A percentile compares a stretch with the other conserved stretches of the same genome.
These are phyloP conservation scores for Agaricus sinodeliciosus DNA, from an alignment of 768 basidiomycete species.

Conservation along the genomic window DNA sequence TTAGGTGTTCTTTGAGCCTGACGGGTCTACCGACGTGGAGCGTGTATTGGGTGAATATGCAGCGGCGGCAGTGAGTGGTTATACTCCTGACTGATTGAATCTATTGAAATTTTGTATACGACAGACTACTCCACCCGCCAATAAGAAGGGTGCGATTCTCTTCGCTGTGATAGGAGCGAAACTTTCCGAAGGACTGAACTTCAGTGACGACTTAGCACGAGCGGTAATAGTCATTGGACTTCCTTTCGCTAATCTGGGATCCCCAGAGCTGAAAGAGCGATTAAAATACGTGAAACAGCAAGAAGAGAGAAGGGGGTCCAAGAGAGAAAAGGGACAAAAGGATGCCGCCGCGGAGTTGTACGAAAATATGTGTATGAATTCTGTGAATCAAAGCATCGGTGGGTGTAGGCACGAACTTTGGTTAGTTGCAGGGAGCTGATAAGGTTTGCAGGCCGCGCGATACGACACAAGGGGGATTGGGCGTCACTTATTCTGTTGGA, in stretches of 20 bases:
- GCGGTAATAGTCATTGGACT: conserved; percentile 85
- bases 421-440: background rate
- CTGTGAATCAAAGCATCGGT: conserved; percentile 98
- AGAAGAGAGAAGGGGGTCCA: conserved; percentile 35
- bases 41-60: conserved; percentile 68
- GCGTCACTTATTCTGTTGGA: conserved; percentile 87
- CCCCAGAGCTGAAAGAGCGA: conserved; percentile 84
- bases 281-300: conserved; percentile 79
- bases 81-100: background rate
- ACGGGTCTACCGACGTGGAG: conserved; percentile 66
- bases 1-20: conserved; percentile 88
- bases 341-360: conserved; percentile 81
- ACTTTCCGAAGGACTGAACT: conserved; percentile 87
- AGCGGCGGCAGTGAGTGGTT: conserved; percentile 30
- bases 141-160: conserved; percentile 64
- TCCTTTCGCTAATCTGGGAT: conserved; percentile 90
- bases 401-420: conserved; percentile 17
- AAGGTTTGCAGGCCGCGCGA: conserved; percentile 67
- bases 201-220: conserved; percentile 76
- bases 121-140: conserved; percentile 11
- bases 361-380: conserved; percentile 87
- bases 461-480: conserved; percentile 89
- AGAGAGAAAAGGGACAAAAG: conserved; percentile 32
- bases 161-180: conserved; percentile 97
- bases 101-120: background rate